Conservation (phyloP, 495 filamentous ascomycete genomes). For the Trichoderma gamsii region DNA sequence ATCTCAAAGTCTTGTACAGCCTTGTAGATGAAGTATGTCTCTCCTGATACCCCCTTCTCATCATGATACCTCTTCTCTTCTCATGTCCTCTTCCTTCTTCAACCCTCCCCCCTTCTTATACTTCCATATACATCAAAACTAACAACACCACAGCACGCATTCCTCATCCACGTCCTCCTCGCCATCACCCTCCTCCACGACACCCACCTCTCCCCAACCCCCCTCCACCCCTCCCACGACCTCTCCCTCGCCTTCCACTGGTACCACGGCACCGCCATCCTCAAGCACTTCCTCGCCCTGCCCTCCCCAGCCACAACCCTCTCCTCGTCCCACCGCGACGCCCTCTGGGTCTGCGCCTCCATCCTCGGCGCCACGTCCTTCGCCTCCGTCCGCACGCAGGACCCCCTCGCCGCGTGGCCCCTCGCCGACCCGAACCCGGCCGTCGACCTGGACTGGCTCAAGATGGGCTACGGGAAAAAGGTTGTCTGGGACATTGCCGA, state of each 20-base stretch:
- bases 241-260: constrained; percentile 28
- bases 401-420: constrained; percentile 43
- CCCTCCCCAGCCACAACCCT: constrained; percentile 15
- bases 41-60: no score
- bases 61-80: no score
- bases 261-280: constrained; percentile 2
- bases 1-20: not conserved
- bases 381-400: constrained; percentile 30
- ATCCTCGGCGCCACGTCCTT: constrained; percentile 23
- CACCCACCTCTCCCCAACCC: constrained; percentile 22
- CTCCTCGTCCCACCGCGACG: constrained; percentile 19
- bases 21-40: not conserved
- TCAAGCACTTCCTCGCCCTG: constrained; percentile 14
- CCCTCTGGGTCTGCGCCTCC: constrained; percentile 25
- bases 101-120: not conserved
- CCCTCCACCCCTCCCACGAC: constrained; percentile 25
- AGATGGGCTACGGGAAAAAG: constrained; percentile 28
- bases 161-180: constrained; percentile 23
- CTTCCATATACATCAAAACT: not conserved
- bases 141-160: not conserved
- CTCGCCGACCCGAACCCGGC: constrained; percentile 18
- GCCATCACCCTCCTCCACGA: constrained; percentile 23
- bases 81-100: not conserved
- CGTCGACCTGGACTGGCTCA: constrained; percentile 31
- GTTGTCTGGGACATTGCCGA: constrained; percentile 23